Base-by-base conservation (phyloP, 2,329 filamentous ascomycete species). In the Scedosporium minutisporum region DNA sequence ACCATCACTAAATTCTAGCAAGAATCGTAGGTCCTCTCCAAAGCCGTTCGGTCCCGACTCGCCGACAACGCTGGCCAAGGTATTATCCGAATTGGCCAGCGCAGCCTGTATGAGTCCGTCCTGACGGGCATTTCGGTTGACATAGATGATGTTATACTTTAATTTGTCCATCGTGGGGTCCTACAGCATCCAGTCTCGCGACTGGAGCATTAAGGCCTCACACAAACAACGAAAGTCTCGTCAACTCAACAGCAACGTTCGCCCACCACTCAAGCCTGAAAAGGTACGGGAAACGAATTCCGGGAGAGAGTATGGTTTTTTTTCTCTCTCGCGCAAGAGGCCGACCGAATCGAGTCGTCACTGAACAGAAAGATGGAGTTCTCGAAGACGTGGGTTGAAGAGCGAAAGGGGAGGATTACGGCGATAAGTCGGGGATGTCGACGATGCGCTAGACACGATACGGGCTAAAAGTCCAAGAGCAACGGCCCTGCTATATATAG, bases 81-180 rank as follows among this genome's bases (percentile, higher is more conserved):
- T 27, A 10, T 12, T 41, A 9, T 46, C 58, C 12, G 51, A 16
- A 7, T 25, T 46, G 10, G 55, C 65, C 63, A 58, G 60, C 63
- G 63, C 65, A 66, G 73, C 67, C 53, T 67, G 70, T 48, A 83
- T 71, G 60, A 77, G 69, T 63, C 79, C 75, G 68, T 83, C 77
- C 64, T 78, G 72, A 67, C 73, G 74, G 65, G 82, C 78, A 65
- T 77, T 75, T 69, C 80, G 80, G 74, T 85, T 81, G 68, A 86
- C 82, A 67, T 85, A 86, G 65, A 86, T 81, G 67, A 86, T 78
- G 71, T 85, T 81, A 71, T 82, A 85, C 64, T 76, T 75, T 69
- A 80, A 77, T 70, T 76, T 77, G 72, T 85, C 82, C 83, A 86
- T 86, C 71, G 74, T 79, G 76, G 76, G 74, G 75, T 77, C 74